Percentiles rank a stretch among this genome's conserved stretches.
These are phyloP conservation scores for Solanum arcanum DNA, from an alignment of 257 asterid species.

Conservation along the genomic window DNA sequence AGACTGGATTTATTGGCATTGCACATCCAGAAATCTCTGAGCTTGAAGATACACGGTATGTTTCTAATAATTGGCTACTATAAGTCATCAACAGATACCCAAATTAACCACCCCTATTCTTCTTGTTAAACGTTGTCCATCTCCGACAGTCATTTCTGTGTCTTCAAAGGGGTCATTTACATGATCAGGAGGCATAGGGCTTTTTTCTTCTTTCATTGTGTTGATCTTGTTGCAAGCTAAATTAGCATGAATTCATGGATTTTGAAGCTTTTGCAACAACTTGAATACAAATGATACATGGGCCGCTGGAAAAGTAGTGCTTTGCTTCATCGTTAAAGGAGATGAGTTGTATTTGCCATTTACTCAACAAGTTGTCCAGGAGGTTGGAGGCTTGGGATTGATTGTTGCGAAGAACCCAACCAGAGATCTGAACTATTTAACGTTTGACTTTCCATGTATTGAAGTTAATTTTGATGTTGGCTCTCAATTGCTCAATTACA, in stretches of 20 bases:
- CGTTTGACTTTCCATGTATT: constrained; percentile 4
- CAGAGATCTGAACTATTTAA: background rate
- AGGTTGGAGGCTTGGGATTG: constrained; percentile 21
- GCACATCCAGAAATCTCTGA: background rate
- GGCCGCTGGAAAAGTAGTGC: constrained; percentile 22
- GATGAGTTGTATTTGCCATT: background rate
- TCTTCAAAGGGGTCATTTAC: background rate
- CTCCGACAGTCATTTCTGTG: too few relatives aligned
- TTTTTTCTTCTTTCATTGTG: too few relatives aligned
- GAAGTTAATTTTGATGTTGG: constrained; percentile 15
- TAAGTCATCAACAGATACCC: background rate
- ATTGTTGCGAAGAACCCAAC: constrained; percentile 10
- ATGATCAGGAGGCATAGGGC: background rate
- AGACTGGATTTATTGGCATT: constrained; percentile 9
- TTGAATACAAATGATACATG: constrained; percentile 16
- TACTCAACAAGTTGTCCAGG: background rate
- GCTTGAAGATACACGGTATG: background rate
- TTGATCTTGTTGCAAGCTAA: background rate
- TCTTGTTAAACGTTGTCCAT: background rate
- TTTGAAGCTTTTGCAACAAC: constrained; percentile 15
- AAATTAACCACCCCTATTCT: background rate
- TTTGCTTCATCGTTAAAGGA: constrained; percentile 11
- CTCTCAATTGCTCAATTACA: constrained; percentile 18
- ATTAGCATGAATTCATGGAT: background rate
- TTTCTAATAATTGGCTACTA: background rate